Base-by-base conservation (phyloP, 108 stramenopile genomes). In the Asterionellopsis glacialis region DNA sequence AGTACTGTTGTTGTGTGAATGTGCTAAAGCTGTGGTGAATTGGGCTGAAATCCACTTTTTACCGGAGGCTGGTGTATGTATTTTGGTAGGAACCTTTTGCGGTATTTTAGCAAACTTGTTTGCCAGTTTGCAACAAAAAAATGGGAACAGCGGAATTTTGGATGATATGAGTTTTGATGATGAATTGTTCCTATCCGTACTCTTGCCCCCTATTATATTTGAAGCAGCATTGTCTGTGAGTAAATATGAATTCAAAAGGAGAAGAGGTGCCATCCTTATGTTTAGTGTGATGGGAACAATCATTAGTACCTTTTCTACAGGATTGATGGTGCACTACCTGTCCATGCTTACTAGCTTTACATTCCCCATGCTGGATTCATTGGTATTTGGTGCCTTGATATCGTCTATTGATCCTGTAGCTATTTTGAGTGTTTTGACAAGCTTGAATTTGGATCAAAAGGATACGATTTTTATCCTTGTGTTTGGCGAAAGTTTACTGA, bases 401-500 rank as follows among this genome's bases (percentile, higher is more conserved):
- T 88, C 90, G 10, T 90, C 88, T 24, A 88, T 95, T 53, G 94
- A 95, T 63, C 94, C 94, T 0, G 82, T 95, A 41, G 94, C 94
- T 21, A 79, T 85, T 1, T 66, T 95, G 24, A 82, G 86, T 59
- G 82, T 95, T 41, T 56, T 95, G 42, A 59, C 75, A 19, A 80
- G 70, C 52, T 81, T 95, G 50, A 89, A 89, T 33, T 70, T 95
- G 52, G 72, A 73, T 3, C 76, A 91, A 25, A 67, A 84, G 21
- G 88, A 90, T 55, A 85, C 90, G 1, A 57, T 95, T 21, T 96
- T 90, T 60, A 78, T 88, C 0, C 66, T 98, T 44, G 84, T 96
- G 13, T 96, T 98, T 72, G 97, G 97, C 9, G 97, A 98, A 74
- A 72, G 77, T 5, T 68, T 98, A n/a, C 67, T 98, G 57, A 98